phyloP scores from a whole-genome alignment of 306 rosid genomes.

The Fragaria iinumae region DNA sequence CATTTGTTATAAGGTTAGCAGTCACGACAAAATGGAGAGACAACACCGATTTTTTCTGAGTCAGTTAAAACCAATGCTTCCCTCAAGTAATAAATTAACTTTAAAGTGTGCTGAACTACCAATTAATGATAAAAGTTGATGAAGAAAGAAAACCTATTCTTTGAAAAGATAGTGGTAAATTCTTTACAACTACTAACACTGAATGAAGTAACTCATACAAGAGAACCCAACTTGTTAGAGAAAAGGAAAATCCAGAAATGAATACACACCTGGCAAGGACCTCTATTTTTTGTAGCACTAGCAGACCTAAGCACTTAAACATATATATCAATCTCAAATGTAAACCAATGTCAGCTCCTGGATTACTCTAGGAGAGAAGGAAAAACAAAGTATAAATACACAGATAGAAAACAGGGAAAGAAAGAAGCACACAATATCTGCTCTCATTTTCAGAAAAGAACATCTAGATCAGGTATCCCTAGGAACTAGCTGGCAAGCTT shows the following conservation, averaged over 20 bases:
- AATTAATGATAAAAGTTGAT: slow-evolving; percentile 5
- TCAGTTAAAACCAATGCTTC: slow-evolving; percentile 67
- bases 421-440: background rate
- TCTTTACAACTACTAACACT: background rate
- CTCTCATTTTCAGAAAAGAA: background rate
- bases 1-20: slow-evolving; percentile 95
- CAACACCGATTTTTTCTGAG: slow-evolving; percentile 66
- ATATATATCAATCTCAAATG: background rate
- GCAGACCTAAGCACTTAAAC: background rate
- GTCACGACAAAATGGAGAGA: slow-evolving; percentile 85
- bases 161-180: slow-evolving; percentile 1
- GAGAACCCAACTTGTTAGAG: slow-evolving; percentile 4
- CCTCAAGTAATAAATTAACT: slow-evolving; percentile 43
- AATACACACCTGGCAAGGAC: background rate
- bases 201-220: background rate
- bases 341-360: background rate
- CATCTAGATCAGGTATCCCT: background rate
- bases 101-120: slow-evolving; percentile 30
- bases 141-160: slow-evolving; percentile 6
- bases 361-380: background rate
- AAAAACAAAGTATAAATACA: background rate
- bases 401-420: background rate
- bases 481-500: background rate
- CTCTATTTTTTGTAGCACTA: background rate
- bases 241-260: background rate